Percentiles rank a stretch among this genome's conserved stretches.
These are phyloP conservation scores for Fusarium coicis DNA, from an alignment of 2,329 filamentous ascomycete genomes.

Conservation along the genomic window DNA sequence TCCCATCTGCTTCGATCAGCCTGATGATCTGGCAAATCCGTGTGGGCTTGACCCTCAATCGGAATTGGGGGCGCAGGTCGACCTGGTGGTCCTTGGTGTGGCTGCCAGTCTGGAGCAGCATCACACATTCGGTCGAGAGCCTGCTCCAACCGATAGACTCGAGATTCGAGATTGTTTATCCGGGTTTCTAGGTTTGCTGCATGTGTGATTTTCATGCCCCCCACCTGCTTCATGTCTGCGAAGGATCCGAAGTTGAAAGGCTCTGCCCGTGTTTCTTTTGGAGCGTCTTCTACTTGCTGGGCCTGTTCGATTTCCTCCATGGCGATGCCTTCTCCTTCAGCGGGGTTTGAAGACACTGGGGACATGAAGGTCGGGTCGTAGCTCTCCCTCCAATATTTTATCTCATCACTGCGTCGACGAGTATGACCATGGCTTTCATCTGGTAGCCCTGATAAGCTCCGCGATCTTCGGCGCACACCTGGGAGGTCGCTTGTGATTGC, in stretches of 20 bases:
- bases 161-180: slow-evolving; percentile 62
- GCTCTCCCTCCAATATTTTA: slow-evolving; percentile 72
- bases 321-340: slow-evolving; percentile 50
- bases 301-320: slow-evolving; percentile 46
- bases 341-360: slow-evolving; percentile 60
- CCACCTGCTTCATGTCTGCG: slow-evolving; percentile 57
- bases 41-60: slow-evolving; percentile 27
- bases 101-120: slow-evolving; percentile 54
- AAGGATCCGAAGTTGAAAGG: slow-evolving; percentile 67
- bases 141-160: slow-evolving; percentile 64
- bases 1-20: neutral
- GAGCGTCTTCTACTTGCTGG: slow-evolving; percentile 47
- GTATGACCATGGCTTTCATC: slow-evolving; percentile 48
- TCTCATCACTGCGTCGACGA: slow-evolving; percentile 70
- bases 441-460: slow-evolving; percentile 67
- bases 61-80: slow-evolving; percentile 41
- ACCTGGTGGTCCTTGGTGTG: slow-evolving; percentile 45
- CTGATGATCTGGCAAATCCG: neutral
- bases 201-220: slow-evolving; percentile 68
- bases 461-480: slow-evolving; percentile 64
- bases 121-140: slow-evolving; percentile 63
- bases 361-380: slow-evolving; percentile 64
- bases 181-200: slow-evolving; percentile 65
- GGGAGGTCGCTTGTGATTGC: slow-evolving; percentile 68
- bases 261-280: slow-evolving; percentile 55